Conservation (phyloP, 345 rosid species). For the Heritiera fomes region DNA sequence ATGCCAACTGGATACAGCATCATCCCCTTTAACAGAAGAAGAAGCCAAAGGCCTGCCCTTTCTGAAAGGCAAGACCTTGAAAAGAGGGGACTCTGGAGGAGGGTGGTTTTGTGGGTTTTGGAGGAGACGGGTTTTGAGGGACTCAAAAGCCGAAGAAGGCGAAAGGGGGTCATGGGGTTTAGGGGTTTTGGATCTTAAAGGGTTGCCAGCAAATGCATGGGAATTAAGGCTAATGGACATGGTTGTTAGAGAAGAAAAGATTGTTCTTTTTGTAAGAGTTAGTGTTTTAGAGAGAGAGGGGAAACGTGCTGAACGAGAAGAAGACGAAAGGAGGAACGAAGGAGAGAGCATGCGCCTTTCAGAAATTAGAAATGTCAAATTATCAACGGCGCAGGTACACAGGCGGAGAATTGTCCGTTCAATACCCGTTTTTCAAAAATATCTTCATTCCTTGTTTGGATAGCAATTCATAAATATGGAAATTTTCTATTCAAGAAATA, state of each 20-base stretch:
- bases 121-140: constrained; percentile 35
- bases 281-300: constrained; percentile 33
- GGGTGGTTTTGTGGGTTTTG: not conserved
- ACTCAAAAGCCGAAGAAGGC: constrained; percentile 50
- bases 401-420: no score
- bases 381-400: no score
- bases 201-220: constrained; percentile 91
- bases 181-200: constrained; percentile 55
- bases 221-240: constrained; percentile 63
- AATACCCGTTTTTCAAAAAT: no score
- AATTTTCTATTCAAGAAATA: no score
- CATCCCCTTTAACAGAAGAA: constrained; percentile 42
- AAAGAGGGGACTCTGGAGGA: constrained; percentile 46
- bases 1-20: constrained; percentile 60
- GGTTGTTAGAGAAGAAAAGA: constrained; percentile 30
- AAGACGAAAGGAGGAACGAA: no score
- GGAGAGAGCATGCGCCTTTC: no score
- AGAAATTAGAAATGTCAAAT: no score
- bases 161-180: constrained; percentile 61
- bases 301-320: constrained; percentile 19
- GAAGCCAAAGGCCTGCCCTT: constrained; percentile 81
- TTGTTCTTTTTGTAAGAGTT: constrained; percentile 19
- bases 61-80: constrained; percentile 75
- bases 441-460: no score
- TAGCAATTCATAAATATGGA: no score